phyloP scores from a whole-genome alignment of 2,329 filamentous ascomycete species.

The Rutstroemia sp. region DNA sequence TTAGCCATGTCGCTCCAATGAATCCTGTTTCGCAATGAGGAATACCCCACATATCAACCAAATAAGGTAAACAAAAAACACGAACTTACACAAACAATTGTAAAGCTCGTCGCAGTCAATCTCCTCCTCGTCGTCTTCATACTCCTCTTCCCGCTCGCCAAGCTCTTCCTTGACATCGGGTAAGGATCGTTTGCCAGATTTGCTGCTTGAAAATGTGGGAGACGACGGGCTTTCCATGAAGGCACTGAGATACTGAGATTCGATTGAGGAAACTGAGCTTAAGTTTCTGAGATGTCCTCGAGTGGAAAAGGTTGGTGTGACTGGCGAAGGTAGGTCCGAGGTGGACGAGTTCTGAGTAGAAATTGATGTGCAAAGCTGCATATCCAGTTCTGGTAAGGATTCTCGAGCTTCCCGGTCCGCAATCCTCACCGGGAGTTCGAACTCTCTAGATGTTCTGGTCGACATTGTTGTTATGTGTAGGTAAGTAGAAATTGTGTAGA shows the following conservation, averaged over 20 bases:
- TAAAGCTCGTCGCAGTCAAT: constrained; percentile 41
- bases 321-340: constrained; percentile 57
- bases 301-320: constrained; percentile 59
- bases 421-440: constrained; percentile 47
- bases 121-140: constrained; percentile 28
- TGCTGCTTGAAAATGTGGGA: constrained; percentile 41
- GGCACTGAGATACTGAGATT: constrained; percentile 44
- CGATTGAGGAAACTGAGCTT: constrained; percentile 74
- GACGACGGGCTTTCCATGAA: constrained; percentile 49
- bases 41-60: constrained; percentile 2
- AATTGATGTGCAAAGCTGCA: constrained; percentile 25
- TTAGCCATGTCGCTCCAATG: constrained; percentile 1
- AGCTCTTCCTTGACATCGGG: constrained; percentile 83
- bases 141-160: constrained; percentile 55
- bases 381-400: constrained; percentile 25
- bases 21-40: neutral
- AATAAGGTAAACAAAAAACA: neutral
- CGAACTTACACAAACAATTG: constrained; percentile 66
- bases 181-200: constrained; percentile 58
- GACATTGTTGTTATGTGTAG: neutral
- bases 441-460: constrained; percentile 27
- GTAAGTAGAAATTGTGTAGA: neutral
- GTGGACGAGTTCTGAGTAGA: constrained; percentile 38
- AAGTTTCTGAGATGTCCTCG: constrained; percentile 57
- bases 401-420: constrained; percentile 41